Percentiles rank a stretch among this genome's conserved stretches.
Conservation (phyloP, 495 filamentous ascomycete species). For the Podospora pseudopauciseta region DNA sequence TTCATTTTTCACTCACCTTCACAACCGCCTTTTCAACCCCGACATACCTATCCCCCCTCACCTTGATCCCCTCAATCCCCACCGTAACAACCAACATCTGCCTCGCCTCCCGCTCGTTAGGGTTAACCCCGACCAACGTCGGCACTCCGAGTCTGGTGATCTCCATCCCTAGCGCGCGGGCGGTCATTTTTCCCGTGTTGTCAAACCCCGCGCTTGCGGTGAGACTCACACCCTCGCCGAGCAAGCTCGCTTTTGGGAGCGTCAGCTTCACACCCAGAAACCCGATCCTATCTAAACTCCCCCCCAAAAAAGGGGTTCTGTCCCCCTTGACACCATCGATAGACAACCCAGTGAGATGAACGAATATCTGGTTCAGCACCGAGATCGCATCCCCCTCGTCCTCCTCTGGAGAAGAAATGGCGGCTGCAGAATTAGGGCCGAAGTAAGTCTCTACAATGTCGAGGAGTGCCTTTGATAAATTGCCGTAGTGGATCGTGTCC, state of each 20-base stretch:
- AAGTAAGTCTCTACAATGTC: conserved; percentile 22
- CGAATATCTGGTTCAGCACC: conserved; percentile 12
- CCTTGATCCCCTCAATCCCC: conserved; percentile 46
- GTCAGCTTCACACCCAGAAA: conserved; percentile 38
- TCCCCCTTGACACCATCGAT: conserved; percentile 4
- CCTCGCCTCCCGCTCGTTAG: conserved; percentile 53
- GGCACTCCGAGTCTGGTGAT: conserved; percentile 48
- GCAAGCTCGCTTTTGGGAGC: conserved; percentile 52
- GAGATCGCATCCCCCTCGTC: background rate
- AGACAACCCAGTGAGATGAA: conserved; percentile 8
- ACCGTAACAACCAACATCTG: conserved; percentile 56
- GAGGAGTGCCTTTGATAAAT: conserved; percentile 52
- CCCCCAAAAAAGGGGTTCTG: conserved; percentile 24
- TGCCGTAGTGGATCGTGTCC: conserved; percentile 61
- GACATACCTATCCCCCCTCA: conserved; percentile 41
- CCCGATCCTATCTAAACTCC: conserved; percentile 28
- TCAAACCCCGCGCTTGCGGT: conserved; percentile 37
- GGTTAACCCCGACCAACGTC: conserved; percentile 58
- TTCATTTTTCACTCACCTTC: conserved; percentile 37
- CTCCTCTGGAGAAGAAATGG: conserved; percentile 1
- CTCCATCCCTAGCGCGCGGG: conserved; percentile 34
- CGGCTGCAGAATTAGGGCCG: background rate
- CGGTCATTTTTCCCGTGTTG: conserved; percentile 23
- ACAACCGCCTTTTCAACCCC: conserved; percentile 48
- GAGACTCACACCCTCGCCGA: conserved; percentile 47